Conservation (phyloP, 1,284 basidiomycete species). For the Schizophyllum commune region DNA sequence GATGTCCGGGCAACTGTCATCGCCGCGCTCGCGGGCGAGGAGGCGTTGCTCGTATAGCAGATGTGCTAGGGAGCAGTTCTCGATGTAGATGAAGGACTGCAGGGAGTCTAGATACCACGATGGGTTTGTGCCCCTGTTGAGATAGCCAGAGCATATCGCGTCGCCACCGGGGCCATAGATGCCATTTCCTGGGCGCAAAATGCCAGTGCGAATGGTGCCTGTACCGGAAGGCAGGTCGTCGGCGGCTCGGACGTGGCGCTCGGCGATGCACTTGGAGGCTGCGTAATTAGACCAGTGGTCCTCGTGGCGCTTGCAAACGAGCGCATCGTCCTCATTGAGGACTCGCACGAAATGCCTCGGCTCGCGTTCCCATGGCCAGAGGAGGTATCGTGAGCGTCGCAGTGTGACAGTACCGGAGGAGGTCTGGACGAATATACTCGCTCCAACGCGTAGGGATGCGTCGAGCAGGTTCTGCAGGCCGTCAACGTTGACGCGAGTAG, state of each 20-base stretch:
- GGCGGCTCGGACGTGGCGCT: constrained; percentile 46
- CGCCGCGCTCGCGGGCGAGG: constrained; percentile 32
- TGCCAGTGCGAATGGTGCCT: constrained; percentile 51
- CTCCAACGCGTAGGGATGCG: constrained; percentile 33
- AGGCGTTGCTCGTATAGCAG: constrained; percentile 66
- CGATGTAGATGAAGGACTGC: constrained; percentile 63
- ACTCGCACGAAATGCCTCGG: constrained; percentile 49
- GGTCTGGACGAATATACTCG: constrained; percentile 49
- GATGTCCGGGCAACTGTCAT: constrained; percentile 44
- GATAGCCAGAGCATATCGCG: constrained; percentile 52
- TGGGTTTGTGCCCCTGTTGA: constrained; percentile 50
- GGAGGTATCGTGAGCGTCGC: constrained; percentile 45
- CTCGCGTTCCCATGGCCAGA: constrained; percentile 64
- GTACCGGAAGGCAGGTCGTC: constrained; percentile 33
- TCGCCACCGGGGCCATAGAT: constrained; percentile 70
- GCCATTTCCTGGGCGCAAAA: constrained; percentile 67
- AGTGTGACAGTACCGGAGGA: constrained; percentile 53
- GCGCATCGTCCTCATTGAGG: constrained; percentile 46
- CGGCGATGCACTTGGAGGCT: constrained; percentile 46
- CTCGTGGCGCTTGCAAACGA: constrained; percentile 37
- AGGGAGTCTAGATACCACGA: constrained; percentile 47
- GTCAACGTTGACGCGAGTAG: constrained; percentile 51
- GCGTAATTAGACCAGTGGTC: constrained; percentile 71
- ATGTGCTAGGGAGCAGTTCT: constrained; percentile 65
- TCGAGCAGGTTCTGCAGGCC: constrained; percentile 60